phyloP scores from a whole-genome alignment of 192 early-diverging fungal genomes.

The Entomortierella parvispora region DNA sequence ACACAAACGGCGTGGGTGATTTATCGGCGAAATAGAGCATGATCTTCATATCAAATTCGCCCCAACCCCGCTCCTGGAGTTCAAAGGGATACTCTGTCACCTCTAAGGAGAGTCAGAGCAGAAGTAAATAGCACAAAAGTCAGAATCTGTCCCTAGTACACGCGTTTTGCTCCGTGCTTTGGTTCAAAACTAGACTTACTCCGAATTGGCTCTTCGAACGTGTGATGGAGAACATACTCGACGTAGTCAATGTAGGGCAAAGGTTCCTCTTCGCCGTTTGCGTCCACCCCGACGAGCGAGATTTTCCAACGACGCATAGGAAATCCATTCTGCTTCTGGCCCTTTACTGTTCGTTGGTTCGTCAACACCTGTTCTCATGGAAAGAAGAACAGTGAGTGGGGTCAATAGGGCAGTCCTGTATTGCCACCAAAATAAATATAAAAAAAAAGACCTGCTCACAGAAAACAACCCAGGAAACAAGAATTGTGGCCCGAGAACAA shows the following conservation, averaged over 20 bases:
- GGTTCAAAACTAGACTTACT: slow-evolving; percentile 33
- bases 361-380: slow-evolving; percentile 27
- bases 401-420: neutral
- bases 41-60: slow-evolving; percentile 69
- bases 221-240: slow-evolving; percentile 59
- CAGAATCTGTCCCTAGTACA: neutral
- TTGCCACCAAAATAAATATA: neutral
- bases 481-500: too few species aligned
- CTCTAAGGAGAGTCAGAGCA: slow-evolving; percentile 31
- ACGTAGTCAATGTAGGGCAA: slow-evolving; percentile 56
- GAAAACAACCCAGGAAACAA: neutral
- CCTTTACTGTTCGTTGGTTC: slow-evolving; percentile 38
- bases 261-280: slow-evolving; percentile 42
- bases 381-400: neutral
- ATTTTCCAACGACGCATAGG: slow-evolving; percentile 61
- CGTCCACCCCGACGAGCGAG: slow-evolving; percentile 53
- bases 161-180: too few species aligned
- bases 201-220: slow-evolving; percentile 56
- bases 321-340: slow-evolving; percentile 49
- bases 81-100: slow-evolving; percentile 58
- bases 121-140: slow-evolving; percentile 1
- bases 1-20: slow-evolving; percentile 33
- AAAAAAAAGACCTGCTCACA: neutral
- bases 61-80: slow-evolving; percentile 68
- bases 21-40: slow-evolving; percentile 61